phyloP scores from a whole-genome alignment of 106 monocot species.

The Amphibolis antarctica region DNA sequence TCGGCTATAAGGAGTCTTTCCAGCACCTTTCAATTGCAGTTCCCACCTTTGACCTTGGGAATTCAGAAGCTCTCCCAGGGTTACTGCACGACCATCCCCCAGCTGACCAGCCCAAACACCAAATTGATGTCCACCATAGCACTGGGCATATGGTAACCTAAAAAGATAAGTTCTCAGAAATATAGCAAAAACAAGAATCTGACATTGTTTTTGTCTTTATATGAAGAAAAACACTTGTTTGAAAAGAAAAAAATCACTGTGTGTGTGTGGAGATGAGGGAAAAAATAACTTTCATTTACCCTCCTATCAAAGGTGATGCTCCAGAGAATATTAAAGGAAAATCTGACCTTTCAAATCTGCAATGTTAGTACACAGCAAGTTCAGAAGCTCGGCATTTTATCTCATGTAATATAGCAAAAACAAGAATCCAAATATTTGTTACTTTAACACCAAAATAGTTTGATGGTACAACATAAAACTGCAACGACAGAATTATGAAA shows the following conservation, averaged over 20 bases:
- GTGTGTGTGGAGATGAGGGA: neutral
- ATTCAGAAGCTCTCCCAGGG: slow-evolving; percentile 82
- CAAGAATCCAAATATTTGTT: too few relatives aligned
- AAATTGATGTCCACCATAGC: slow-evolving; percentile 99
- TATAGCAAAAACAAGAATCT: too few relatives aligned
- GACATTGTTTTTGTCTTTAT: too few relatives aligned
- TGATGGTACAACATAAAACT: too few relatives aligned
- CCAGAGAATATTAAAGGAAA: slow-evolving; percentile 85
- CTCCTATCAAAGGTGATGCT: slow-evolving; percentile 62
- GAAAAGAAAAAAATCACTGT: neutral
- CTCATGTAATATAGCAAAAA: neutral
- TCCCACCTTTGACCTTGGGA: slow-evolving; percentile 79
- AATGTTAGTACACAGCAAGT: neutral
- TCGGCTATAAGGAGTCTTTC: slow-evolving; percentile 92
- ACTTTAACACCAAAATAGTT: too few relatives aligned
- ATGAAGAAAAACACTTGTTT: too few relatives aligned
- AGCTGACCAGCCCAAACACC: slow-evolving; percentile 98
- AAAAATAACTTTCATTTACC: slow-evolving; percentile 28
- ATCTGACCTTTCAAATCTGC: slow-evolving; percentile 85
- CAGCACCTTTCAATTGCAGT: slow-evolving; percentile 94
- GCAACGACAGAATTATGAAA: too few relatives aligned
- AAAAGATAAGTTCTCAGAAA: slow-evolving; percentile 3
- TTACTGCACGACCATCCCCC: slow-evolving; percentile 94
- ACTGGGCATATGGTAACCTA: slow-evolving; percentile 87
- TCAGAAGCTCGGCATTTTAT: too few relatives aligned